Percentiles rank a stretch among this genome's conserved stretches.
These are phyloP conservation scores for Umbelopsis sp. DNA, from an alignment of 192 early-diverging fungal genomes.

Conservation along the genomic window DNA sequence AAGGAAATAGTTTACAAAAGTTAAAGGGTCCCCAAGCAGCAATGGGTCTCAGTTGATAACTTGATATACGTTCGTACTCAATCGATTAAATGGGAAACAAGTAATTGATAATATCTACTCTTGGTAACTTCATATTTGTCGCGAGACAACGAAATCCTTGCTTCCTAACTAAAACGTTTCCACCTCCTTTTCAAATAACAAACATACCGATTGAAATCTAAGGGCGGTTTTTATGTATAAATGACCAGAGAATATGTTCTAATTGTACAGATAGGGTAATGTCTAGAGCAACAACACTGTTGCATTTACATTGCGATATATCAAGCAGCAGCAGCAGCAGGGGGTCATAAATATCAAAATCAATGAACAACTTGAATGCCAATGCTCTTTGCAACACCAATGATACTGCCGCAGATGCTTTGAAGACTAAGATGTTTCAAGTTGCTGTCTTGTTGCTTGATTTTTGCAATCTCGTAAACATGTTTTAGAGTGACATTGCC, in stretches of 20 bases:
- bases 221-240: conserved; percentile 13
- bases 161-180: no score
- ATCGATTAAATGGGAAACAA: no score
- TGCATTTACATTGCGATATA: neutral
- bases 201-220: neutral
- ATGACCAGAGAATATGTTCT: conserved; percentile 17
- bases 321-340: neutral
- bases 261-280: conserved; percentile 17
- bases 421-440: conserved; percentile 71
- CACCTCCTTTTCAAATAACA: neutral
- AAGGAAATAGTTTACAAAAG: no score
- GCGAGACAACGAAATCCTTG: no score
- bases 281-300: conserved; percentile 10
- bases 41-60: no score
- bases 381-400: conserved; percentile 77
- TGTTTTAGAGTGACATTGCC: conserved; percentile 90
- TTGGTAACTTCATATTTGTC: no score
- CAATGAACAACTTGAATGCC: conserved; percentile 87
- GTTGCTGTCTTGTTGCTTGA: conserved; percentile 82
- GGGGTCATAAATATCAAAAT: neutral
- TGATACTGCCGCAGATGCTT: conserved; percentile 70
- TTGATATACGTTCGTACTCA: no score
- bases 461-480: conserved; percentile 91
- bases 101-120: no score
- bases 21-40: no score